These are phyloP conservation scores for Favolaschia claudopus DNA, from an alignment of 768 basidiomycete species.

Conservation along the genomic window DNA sequence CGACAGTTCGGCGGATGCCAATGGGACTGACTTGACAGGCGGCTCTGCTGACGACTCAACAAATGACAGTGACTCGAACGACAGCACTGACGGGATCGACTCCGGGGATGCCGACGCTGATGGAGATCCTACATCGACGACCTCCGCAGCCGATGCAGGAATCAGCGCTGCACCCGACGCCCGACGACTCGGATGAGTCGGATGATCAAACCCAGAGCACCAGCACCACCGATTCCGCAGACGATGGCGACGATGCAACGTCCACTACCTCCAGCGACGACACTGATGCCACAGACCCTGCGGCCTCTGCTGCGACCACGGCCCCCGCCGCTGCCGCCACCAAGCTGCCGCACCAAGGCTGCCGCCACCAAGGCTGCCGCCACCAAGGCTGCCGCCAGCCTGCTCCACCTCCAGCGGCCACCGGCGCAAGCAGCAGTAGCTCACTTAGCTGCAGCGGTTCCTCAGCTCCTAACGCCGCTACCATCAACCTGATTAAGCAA, in stretches of 20 bases:
- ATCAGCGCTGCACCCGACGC: background rate
- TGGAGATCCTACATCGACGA: too few relatives aligned
- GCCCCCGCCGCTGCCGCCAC: background rate
- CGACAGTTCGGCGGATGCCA: too few relatives aligned
- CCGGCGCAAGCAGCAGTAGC: background rate
- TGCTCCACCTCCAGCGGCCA: background rate
- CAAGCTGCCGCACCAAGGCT: background rate
- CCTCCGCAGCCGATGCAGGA: background rate
- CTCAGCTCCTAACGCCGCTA: conserved; percentile 30
- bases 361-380: conserved; percentile 5
- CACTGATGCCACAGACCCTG: background rate
- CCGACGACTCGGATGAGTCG: too few relatives aligned
- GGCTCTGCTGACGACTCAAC: background rate
- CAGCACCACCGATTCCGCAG: background rate
- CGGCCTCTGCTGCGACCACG: conserved; percentile 4
- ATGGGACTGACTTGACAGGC: background rate
- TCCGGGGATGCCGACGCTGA: background rate
- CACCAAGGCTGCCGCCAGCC: too few relatives aligned
- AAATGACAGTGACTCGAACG: background rate
- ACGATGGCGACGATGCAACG: background rate
- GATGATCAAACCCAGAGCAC: background rate
- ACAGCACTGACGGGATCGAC: too few relatives aligned
- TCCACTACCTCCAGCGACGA: too few relatives aligned
- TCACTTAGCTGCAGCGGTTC: conserved; percentile 12
- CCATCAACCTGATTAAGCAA: conserved; percentile 35